Base-by-base conservation (phyloP, 1,139 yeast genomes). In the Taphrina populina region DNA sequence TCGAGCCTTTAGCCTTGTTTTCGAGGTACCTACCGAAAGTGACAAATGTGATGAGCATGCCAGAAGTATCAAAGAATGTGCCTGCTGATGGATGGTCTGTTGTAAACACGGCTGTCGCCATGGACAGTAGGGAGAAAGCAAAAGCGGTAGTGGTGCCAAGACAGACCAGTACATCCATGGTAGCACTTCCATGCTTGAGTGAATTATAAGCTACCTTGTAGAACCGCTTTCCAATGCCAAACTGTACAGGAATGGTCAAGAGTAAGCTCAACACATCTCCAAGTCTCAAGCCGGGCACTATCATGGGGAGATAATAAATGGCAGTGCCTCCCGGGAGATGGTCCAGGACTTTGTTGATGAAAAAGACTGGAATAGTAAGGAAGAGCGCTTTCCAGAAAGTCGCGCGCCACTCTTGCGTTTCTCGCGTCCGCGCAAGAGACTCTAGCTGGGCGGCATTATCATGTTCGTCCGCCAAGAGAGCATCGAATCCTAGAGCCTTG, bases 91-190 rank as follows among this genome's bases (percentile, higher is more conserved):
- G 60, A 1, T 61, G 35, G 17, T 66, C 68, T 69, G 63, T 67
- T 56, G 76, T 75, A 65, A 61, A 66, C 66, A 72, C 64, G 21
- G 74, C 77, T 56, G 74, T 69, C 2, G 74, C 56, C 61, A 81
- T 80, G 0, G 94, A 77, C 23, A 81, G 68, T 0, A 84, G 65
- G 0, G 96, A 88, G 65, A 87, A 92, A 13, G 74, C 60, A 65
- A 81, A 92, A 2, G 96, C 86, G 27, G 86, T 81, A 51, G 83
- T 73, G 0, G 96, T 88, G 2, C 96, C 88, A 27, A 86, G 74
- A 58, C 86, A 82, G 33, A 94, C 92, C 60, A 94, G 75, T 1
- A 90, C 88, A 69, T 94, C 98, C 98, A 94, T 94, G 19, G 94
- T 88, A n/a, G 96, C 95, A 46, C 84, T 76, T 5, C 81, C 76